Evolutionary conservation across 805 yeast genomes (phyloP).

Genomic region (Tetrapisispora namnaoensis): DNA sequence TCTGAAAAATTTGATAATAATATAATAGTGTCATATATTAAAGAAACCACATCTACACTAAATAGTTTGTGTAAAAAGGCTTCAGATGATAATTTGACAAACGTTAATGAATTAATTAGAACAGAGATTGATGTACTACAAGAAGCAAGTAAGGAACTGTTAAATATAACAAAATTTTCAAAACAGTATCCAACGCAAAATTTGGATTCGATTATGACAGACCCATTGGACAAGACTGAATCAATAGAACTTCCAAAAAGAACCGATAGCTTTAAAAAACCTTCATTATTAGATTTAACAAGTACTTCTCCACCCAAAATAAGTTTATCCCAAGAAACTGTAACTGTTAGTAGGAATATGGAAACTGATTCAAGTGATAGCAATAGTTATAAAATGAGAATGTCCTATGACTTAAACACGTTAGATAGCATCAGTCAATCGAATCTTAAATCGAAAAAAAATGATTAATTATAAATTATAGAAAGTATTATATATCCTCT

Average conservation of each 20-base stretch:
- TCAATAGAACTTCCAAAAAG: background rate
- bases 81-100: slow-evolving; percentile 4
- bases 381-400: background rate
- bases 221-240: background rate
- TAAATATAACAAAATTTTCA: background rate
- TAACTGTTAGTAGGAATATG: slow-evolving; percentile 4
- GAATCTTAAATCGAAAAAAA: background rate
- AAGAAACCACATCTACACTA: slow-evolving; percentile 4
- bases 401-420: background rate
- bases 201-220: background rate
- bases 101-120: slow-evolving; percentile 5
- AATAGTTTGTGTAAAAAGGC: background rate
- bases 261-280: background rate
- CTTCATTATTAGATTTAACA: background rate
- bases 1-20: background rate
- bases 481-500: slow-evolving; percentile 1
- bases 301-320: slow-evolving; percentile 26
- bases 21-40: slow-evolving; percentile 2
- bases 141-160: slow-evolving; percentile 11
- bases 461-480: background rate
- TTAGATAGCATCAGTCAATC: background rate
- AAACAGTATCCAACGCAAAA: background rate
- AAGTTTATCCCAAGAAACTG: slow-evolving; percentile 11
- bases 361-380: background rate
- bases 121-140: slow-evolving; percentile 17